Conservation (phyloP, 768 basidiomycete genomes). For the Termitomyces sp. region DNA sequence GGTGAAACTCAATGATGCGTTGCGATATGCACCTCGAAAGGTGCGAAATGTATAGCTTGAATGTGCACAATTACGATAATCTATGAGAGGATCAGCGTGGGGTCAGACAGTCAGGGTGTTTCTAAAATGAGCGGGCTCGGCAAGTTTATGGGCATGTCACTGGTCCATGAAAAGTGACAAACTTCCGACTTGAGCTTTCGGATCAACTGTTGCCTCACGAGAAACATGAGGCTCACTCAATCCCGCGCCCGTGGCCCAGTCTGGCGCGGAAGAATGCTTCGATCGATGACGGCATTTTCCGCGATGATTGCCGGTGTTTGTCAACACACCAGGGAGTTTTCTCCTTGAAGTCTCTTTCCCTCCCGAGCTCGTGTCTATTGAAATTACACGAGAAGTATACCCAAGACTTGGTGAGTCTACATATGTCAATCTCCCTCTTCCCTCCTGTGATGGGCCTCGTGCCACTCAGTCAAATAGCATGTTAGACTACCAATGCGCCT, state of each 20-base stretch:
- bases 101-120: conserved; percentile 11
- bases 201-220: conserved; percentile 32
- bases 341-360: background rate
- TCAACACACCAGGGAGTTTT: background rate
- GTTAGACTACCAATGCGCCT: conserved; percentile 46
- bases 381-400: background rate
- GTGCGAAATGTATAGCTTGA: conserved; percentile 6
- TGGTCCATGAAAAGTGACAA: background rate
- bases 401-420: conserved; percentile 8
- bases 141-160: conserved; percentile 10
- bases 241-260: background rate
- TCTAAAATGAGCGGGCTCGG: conserved; percentile 12
- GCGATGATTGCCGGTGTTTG: conserved; percentile 7
- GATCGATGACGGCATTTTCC: background rate
- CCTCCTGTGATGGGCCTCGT: conserved; percentile 31
- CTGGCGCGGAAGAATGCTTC: background rate
- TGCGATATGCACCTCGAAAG: conserved; percentile 24
- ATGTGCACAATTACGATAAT: conserved; percentile 15
- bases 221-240: conserved; percentile 32
- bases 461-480: conserved; percentile 38
- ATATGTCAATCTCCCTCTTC: background rate
- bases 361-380: too few relatives aligned
- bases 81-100: conserved; percentile 13
- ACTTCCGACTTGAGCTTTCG: conserved; percentile 7
- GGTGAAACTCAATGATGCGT: conserved; percentile 20